Conservation (phyloP, 345 rosid species). For the Citrus inodora region DNA sequence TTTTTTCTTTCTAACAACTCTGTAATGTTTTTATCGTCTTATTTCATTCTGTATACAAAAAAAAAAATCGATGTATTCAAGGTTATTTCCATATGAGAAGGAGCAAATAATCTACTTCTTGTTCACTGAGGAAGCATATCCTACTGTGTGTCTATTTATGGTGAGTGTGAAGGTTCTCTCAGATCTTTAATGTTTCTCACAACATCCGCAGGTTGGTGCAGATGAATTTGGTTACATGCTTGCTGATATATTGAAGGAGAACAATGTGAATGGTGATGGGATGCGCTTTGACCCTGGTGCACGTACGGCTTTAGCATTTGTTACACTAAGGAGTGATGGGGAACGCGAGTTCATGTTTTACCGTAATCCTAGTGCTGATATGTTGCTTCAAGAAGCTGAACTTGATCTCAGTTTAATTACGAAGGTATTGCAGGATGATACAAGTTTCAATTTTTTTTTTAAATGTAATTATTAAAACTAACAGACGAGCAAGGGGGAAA, state of each 20-base stretch:
- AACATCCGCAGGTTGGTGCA: slow-evolving; percentile 73
- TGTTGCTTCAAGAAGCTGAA: slow-evolving; percentile 80
- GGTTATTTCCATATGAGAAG: not conserved
- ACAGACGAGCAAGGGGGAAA: not conserved
- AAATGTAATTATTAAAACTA: not conserved
- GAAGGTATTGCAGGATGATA: slow-evolving; percentile 46
- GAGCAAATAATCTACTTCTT: not conserved
- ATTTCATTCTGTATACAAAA: not conserved
- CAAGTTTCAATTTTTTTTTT: not conserved
- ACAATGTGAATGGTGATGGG: slow-evolving; percentile 77
- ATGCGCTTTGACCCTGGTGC: slow-evolving; percentile 92
- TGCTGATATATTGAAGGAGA: slow-evolving; percentile 76
- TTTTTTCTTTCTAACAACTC: no score
- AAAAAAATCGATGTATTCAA: not conserved
- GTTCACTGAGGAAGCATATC: not conserved
- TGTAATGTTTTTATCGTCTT: not conserved
- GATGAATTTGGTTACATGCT: slow-evolving; percentile 99
- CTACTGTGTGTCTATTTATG: not conserved
- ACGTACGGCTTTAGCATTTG: slow-evolving; percentile 93
- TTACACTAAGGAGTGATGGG: slow-evolving; percentile 79
- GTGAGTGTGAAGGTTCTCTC: not conserved
- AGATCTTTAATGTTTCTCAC: slow-evolving; percentile 8
- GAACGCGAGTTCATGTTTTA: slow-evolving; percentile 99
- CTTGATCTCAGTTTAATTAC: slow-evolving; percentile 76
- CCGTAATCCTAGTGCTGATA: slow-evolving; percentile 97